phyloP scores from a whole-genome alignment of 768 basidiomycete species.

The Serendipita vermifera region DNA sequence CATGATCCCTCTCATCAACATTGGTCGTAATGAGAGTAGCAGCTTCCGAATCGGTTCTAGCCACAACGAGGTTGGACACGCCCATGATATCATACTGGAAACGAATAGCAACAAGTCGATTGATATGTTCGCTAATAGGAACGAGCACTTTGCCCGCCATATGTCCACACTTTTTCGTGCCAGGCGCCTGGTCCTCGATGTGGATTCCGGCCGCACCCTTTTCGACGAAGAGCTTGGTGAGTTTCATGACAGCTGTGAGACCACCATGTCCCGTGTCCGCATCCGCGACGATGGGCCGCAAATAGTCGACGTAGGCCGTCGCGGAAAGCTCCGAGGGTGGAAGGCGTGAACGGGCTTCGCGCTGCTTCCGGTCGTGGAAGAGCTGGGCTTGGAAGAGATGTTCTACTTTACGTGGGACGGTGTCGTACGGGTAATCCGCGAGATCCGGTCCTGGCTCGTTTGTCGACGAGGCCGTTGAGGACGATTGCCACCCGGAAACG shows the following conservation, averaged over 20 bases:
- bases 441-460: slow-evolving; percentile 96
- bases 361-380: slow-evolving; percentile 98
- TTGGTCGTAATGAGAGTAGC: slow-evolving; percentile 94
- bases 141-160: slow-evolving; percentile 97
- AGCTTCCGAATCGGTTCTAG: slow-evolving; percentile 94
- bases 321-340: slow-evolving; percentile 56
- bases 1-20: slow-evolving; percentile 93
- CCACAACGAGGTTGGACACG: slow-evolving; percentile 84
- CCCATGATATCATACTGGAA: slow-evolving; percentile 98
- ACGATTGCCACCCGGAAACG: slow-evolving; percentile 93
- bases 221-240: slow-evolving; percentile 97
- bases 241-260: slow-evolving; percentile 95
- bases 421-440: slow-evolving; percentile 93
- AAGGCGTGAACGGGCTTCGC: slow-evolving; percentile 59
- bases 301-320: slow-evolving; percentile 70
- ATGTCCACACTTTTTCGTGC: slow-evolving; percentile 92
- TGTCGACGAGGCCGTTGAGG: slow-evolving; percentile 83
- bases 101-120: slow-evolving; percentile 92
- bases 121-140: slow-evolving; percentile 94
- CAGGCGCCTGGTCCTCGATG: slow-evolving; percentile 94
- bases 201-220: slow-evolving; percentile 97
- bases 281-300: slow-evolving; percentile 90
- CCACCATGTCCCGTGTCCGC: slow-evolving; percentile 98
- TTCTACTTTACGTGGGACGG: slow-evolving; percentile 97
- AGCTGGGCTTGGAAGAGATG: slow-evolving; percentile 96